Evolutionary conservation across 305 asterid genomes (phyloP).

Genomic region (Solanum hybrid): DNA sequence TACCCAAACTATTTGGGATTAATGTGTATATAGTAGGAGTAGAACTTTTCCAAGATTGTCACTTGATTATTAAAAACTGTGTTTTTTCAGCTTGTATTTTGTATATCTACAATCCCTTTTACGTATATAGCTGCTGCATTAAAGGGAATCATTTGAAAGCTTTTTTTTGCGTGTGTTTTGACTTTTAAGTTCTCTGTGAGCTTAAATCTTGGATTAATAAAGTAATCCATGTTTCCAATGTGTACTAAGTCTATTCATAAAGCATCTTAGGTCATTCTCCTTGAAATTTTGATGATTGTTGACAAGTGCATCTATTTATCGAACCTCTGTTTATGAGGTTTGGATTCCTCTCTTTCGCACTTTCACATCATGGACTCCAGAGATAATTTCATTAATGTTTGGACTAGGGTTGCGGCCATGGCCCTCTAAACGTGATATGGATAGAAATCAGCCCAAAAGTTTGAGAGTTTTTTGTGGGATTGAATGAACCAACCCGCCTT

Average conservation of each 20-base stretch:
- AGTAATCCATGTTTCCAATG: neutral
- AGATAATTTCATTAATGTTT: neutral
- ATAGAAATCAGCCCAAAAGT: neutral
- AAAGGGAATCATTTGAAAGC: neutral
- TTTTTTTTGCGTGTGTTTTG: neutral
- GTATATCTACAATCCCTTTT: neutral
- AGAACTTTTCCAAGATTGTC: neutral
- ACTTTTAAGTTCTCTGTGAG: neutral
- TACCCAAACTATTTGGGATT: neutral
- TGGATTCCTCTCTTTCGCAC: neutral
- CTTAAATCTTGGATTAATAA: neutral
- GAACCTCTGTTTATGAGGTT: neutral
- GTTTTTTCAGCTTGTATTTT: neutral
- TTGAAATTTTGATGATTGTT: neutral
- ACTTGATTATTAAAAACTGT: neutral
- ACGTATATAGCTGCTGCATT: neutral
- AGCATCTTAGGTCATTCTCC: neutral
- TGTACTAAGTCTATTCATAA: neutral
- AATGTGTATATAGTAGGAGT: neutral
- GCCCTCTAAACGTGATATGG: neutral
- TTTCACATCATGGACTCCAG: neutral
- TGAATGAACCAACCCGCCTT: neutral
- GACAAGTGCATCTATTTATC: neutral
- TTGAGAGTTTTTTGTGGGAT: neutral
- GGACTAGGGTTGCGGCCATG: neutral